Conservation (phyloP, 176 grass and related monocot species). For the Alopecurus myosuroides region DNA sequence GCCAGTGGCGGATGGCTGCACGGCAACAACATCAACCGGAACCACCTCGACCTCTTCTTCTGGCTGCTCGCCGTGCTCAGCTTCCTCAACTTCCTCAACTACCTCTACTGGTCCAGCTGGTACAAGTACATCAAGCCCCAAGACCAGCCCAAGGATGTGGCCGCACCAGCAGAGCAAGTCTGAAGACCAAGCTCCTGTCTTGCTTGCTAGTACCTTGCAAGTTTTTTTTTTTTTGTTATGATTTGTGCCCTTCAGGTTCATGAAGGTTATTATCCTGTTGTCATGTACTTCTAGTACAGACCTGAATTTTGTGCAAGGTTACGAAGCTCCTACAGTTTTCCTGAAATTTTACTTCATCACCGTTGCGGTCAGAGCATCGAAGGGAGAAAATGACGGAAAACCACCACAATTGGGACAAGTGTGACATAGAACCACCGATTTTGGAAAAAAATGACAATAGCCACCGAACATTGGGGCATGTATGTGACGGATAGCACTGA, state of each 20-base stretch:
- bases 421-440: too few relatives aligned
- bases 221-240: not conserved
- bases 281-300: not conserved
- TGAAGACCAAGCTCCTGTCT: not conserved
- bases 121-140: conserved; percentile 41
- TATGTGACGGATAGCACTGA: too few relatives aligned
- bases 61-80: conserved; percentile 77
- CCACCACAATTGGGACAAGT: too few relatives aligned
- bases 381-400: too few relatives aligned
- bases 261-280: not conserved
- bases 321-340: not conserved
- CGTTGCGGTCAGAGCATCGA: not conserved
- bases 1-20: conserved; percentile 44
- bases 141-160: not conserved
- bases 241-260: not conserved
- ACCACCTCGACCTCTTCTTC: conserved; percentile 81
- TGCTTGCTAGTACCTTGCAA: not conserved
- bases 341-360: not conserved
- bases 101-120: conserved; percentile 60
- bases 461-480: too few relatives aligned
- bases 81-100: conserved; percentile 65
- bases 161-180: not conserved
- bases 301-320: not conserved
- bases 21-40: conserved; percentile 55
- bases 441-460: too few relatives aligned